Evolutionary conservation across 108 stramenopile species (phyloP).

Genomic region (Cyclotella choctawhatcheeana): DNA sequence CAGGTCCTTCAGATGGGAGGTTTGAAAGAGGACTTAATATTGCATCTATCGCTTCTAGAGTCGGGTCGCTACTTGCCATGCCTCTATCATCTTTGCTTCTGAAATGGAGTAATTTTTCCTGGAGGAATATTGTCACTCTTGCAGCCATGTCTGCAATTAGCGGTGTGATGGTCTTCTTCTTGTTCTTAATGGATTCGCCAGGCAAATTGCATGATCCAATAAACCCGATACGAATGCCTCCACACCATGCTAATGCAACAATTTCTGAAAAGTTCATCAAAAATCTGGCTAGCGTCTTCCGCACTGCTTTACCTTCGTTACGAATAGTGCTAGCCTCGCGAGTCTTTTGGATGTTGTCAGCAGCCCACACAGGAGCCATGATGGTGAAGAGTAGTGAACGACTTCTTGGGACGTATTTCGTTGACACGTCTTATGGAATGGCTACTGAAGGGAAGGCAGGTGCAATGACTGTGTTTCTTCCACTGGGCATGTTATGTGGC

Average conservation of each 20-base stretch:
- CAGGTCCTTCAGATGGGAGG: slow-evolving; percentile 34
- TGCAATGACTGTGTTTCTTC: slow-evolving; percentile 70
- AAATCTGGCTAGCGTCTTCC: slow-evolving; percentile 18
- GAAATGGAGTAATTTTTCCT: slow-evolving; percentile 46
- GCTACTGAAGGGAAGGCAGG: slow-evolving; percentile 63
- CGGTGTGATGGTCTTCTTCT: slow-evolving; percentile 57
- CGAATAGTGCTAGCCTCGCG: slow-evolving; percentile 59
- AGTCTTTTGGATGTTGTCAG: slow-evolving; percentile 81
- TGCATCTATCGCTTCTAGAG: slow-evolving; percentile 71
- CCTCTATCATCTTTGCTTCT: slow-evolving; percentile 64
- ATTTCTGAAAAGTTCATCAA: slow-evolving; percentile 10
- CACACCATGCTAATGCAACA: slow-evolving; percentile 12
- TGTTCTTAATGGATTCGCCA: slow-evolving; percentile 70
- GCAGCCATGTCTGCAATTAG: slow-evolving; percentile 60
- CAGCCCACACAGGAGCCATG: slow-evolving; percentile 77
- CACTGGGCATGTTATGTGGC: slow-evolving; percentile 71
- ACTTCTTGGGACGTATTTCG: slow-evolving; percentile 74
- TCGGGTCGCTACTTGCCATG: slow-evolving; percentile 75
- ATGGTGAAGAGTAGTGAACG: slow-evolving; percentile 75
- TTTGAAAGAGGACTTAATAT: slow-evolving; percentile 79
- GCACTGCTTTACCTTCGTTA: slow-evolving; percentile 64
- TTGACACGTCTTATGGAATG: slow-evolving; percentile 68
- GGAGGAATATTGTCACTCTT: slow-evolving; percentile 65
- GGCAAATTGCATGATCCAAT: slow-evolving; percentile 68
- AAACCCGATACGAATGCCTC: slow-evolving; percentile 66